These are phyloP conservation scores for Saprolegnia diclina DNA, from an alignment of 352 stramenopile genomes.

Conservation along the genomic window DNA sequence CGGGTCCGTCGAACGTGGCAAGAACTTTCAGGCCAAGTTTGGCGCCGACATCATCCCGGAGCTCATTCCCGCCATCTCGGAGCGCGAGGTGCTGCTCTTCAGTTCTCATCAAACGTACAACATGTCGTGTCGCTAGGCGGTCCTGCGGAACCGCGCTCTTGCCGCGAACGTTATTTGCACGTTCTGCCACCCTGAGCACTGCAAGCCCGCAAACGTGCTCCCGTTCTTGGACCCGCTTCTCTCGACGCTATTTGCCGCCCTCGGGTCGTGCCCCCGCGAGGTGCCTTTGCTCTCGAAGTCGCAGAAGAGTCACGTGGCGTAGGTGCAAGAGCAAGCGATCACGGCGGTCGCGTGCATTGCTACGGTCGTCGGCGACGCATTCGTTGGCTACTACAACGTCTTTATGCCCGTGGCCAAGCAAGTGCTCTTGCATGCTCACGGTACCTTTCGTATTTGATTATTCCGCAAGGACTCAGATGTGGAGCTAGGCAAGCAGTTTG, in stretches of 20 bases:
- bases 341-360: slow-evolving; percentile 79
- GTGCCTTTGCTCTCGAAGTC: background rate
- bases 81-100: slow-evolving; percentile 13
- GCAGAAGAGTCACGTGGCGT: background rate
- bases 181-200: slow-evolving; percentile 82
- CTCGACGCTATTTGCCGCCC: slow-evolving; percentile 71
- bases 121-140: slow-evolving; percentile 27
- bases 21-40: slow-evolving; percentile 85
- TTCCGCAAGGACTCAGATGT: too few relatives aligned
- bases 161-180: slow-evolving; percentile 77
- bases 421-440: slow-evolving; percentile 60
- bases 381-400: slow-evolving; percentile 76
- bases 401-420: slow-evolving; percentile 86
- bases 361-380: slow-evolving; percentile 76
- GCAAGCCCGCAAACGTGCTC: slow-evolving; percentile 68
- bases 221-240: slow-evolving; percentile 62
- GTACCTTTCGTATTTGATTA: slow-evolving; percentile 1
- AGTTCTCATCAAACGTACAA: slow-evolving; percentile 8
- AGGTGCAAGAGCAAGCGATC: slow-evolving; percentile 82
- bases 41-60: slow-evolving; percentile 56
- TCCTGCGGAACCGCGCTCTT: slow-evolving; percentile 67
- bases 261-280: slow-evolving; percentile 67
- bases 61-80: slow-evolving; percentile 50
- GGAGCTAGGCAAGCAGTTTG: slow-evolving; percentile 64
- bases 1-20: slow-evolving; percentile 71